Conservation (phyloP, 192 early-diverging fungal species). For the Umbelopsis sp. region DNA sequence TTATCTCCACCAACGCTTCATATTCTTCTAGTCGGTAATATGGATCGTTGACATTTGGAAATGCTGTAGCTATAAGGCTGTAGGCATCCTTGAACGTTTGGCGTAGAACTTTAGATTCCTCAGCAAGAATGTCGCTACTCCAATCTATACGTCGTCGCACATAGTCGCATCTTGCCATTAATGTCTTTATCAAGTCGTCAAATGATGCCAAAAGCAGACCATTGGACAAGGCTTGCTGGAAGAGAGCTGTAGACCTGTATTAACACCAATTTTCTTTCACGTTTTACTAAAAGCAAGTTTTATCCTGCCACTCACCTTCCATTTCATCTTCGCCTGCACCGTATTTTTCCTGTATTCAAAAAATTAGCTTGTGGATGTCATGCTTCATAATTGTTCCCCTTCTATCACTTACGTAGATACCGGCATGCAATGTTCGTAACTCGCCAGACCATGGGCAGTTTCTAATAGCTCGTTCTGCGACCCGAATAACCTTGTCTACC, state of each 20-base stretch:
- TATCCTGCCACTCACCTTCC: neutral
- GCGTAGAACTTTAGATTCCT: slow-evolving; percentile 28
- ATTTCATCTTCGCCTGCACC: neutral
- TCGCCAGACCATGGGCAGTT: slow-evolving; percentile 78
- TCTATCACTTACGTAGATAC: slow-evolving; percentile 31
- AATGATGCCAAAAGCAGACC: slow-evolving; percentile 29
- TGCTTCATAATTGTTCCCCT: neutral
- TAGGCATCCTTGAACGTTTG: slow-evolving; percentile 36
- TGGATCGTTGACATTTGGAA: slow-evolving; percentile 37
- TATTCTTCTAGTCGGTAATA: slow-evolving; percentile 48
- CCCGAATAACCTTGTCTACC: neutral
- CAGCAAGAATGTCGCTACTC: slow-evolving; percentile 22
- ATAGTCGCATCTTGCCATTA: slow-evolving; percentile 43
- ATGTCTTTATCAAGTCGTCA: slow-evolving; percentile 42
- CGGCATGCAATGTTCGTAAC: slow-evolving; percentile 58
- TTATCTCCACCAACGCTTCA: slow-evolving; percentile 40
- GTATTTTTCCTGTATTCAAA: neutral
- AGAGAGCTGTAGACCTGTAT: slow-evolving; percentile 21
- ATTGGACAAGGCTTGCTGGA: slow-evolving; percentile 32
- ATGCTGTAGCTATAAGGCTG: slow-evolving; percentile 29
- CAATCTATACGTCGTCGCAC: slow-evolving; percentile 40
- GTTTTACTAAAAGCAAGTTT: neutral
- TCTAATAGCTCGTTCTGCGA: slow-evolving; percentile 56
- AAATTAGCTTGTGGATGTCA: neutral
- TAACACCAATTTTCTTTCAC: neutral